Conservation (phyloP, 1,284 basidiomycete genomes). For the Apiotrichum laibachii region DNA sequence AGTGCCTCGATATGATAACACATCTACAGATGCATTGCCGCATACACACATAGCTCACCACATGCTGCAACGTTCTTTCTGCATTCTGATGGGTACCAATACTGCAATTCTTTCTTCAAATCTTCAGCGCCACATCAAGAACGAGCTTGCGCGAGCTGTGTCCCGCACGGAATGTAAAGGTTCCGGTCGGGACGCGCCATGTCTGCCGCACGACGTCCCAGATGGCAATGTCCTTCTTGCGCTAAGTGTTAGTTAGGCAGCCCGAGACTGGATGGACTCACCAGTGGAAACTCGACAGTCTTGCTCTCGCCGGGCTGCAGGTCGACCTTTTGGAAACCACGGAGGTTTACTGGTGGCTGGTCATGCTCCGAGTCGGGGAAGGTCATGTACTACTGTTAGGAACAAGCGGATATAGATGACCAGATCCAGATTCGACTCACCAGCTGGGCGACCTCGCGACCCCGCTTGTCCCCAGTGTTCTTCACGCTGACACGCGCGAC, state of each 20-base stretch:
- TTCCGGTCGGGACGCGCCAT: slow-evolving; percentile 47
- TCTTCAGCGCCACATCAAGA: slow-evolving; percentile 3
- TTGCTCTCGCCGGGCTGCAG: slow-evolving; percentile 39
- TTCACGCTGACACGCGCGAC: slow-evolving; percentile 46
- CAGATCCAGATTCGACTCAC: slow-evolving; percentile 27
- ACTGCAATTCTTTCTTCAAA: background rate
- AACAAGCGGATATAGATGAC: background rate
- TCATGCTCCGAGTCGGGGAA: slow-evolving; percentile 46
- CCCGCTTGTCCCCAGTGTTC: slow-evolving; percentile 51
- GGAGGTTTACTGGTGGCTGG: slow-evolving; percentile 47
- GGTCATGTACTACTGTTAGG: slow-evolving; percentile 43
- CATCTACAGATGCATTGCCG: background rate
- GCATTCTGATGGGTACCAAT: too few relatives aligned
- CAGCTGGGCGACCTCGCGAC: slow-evolving; percentile 54
- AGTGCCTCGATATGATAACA: background rate
- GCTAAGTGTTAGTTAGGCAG: slow-evolving; percentile 20
- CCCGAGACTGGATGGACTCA: slow-evolving; percentile 21
- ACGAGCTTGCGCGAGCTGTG: slow-evolving; percentile 43
- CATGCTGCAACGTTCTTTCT: too few relatives aligned
- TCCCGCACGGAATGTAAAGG: slow-evolving; percentile 45
- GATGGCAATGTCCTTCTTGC: slow-evolving; percentile 52
- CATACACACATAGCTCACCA: background rate
- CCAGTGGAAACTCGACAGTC: slow-evolving; percentile 45
- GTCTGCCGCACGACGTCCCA: slow-evolving; percentile 50
- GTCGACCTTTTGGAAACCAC: slow-evolving; percentile 47